Conservation (phyloP, 2,329 filamentous ascomycete species). For the Calonectria pauciramosa region DNA sequence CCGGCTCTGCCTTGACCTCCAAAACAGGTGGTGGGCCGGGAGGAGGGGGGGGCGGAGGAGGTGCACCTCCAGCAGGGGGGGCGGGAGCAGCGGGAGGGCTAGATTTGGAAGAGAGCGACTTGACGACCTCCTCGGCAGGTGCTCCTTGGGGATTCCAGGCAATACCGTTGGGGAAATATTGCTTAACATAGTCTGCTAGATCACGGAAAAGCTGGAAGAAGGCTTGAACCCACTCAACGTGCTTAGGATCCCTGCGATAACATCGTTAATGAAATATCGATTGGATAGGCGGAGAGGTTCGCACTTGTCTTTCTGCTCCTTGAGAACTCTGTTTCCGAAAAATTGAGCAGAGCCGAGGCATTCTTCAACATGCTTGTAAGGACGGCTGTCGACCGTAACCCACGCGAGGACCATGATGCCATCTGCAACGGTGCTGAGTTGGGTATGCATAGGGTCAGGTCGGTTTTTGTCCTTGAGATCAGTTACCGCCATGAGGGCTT, state of each 20-base stretch:
- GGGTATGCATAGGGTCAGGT: slow-evolving; percentile 80
- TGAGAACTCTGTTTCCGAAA: slow-evolving; percentile 94
- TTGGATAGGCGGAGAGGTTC: slow-evolving; percentile 17
- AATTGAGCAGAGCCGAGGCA: slow-evolving; percentile 88
- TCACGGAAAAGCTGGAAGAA: slow-evolving; percentile 93
- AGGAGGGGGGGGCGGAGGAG: slow-evolving; percentile 74
- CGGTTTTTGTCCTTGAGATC: slow-evolving; percentile 88
- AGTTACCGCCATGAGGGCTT: slow-evolving; percentile 82
- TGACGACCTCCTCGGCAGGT: slow-evolving; percentile 76
- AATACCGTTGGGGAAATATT: slow-evolving; percentile 83
- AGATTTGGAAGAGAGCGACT: slow-evolving; percentile 63
- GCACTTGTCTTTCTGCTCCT: slow-evolving; percentile 83
- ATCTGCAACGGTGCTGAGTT: slow-evolving; percentile 89
- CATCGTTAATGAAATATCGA: slow-evolving; percentile 12
- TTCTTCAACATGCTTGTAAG: slow-evolving; percentile 88
- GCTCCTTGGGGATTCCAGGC: slow-evolving; percentile 87
- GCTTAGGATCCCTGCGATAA: slow-evolving; percentile 75
- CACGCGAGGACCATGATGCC: slow-evolving; percentile 91
- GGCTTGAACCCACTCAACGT: slow-evolving; percentile 91
- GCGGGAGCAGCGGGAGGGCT: slow-evolving; percentile 61
- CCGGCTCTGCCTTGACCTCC: slow-evolving; percentile 64
- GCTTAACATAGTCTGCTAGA: slow-evolving; percentile 86
- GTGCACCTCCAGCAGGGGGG: slow-evolving; percentile 65
- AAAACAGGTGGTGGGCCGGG: slow-evolving; percentile 78
- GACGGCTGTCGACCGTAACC: slow-evolving; percentile 88